Percentiles rank a stretch among this genome's conserved stretches.
These are phyloP conservation scores for Neostapfia colusana DNA, from an alignment of 176 grass and related monocot genomes.

Conservation along the genomic window DNA sequence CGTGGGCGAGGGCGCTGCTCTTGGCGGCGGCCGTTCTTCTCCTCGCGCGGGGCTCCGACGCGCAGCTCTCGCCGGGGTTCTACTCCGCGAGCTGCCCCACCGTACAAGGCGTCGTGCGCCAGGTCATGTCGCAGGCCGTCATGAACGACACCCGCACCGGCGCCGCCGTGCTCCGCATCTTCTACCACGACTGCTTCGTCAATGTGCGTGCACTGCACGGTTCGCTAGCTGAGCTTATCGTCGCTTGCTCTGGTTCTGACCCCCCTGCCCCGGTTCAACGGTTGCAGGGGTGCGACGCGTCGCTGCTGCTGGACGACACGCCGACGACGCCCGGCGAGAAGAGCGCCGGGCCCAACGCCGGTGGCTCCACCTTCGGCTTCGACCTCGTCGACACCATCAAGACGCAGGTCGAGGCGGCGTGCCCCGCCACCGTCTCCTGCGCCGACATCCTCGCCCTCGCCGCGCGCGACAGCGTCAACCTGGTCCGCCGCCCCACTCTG, in stretches of 20 bases:
- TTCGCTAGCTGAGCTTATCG: neutral
- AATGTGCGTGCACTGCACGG: conserved; percentile 1
- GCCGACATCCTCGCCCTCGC: conserved; percentile 85
- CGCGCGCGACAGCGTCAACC: conserved; percentile 57
- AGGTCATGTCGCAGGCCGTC: conserved; percentile 58
- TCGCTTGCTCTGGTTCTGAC: neutral
- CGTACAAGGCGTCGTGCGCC: conserved; percentile 44
- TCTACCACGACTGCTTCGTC: conserved; percentile 63
- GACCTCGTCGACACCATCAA: conserved; percentile 69
- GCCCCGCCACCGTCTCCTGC: conserved; percentile 56
- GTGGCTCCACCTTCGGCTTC: conserved; percentile 52
- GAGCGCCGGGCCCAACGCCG: conserved; percentile 64
- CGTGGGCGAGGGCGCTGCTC: neutral
- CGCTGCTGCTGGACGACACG: conserved; percentile 77
- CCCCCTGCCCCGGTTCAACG: too few relatives aligned
- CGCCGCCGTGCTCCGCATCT: conserved; percentile 56
- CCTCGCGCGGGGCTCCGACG: neutral
- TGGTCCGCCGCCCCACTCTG: conserved; percentile 11
- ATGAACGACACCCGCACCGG: conserved; percentile 36
- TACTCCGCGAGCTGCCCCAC: conserved; percentile 56
- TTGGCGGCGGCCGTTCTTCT: neutral
- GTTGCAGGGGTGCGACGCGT: conserved; percentile 78
- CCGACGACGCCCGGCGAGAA: conserved; percentile 61
- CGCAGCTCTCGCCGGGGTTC: conserved; percentile 53
- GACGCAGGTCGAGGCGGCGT: conserved; percentile 57